Evolutionary conservation across 306 rosid species (phyloP).

Genomic region (Trifolium repens): DNA sequence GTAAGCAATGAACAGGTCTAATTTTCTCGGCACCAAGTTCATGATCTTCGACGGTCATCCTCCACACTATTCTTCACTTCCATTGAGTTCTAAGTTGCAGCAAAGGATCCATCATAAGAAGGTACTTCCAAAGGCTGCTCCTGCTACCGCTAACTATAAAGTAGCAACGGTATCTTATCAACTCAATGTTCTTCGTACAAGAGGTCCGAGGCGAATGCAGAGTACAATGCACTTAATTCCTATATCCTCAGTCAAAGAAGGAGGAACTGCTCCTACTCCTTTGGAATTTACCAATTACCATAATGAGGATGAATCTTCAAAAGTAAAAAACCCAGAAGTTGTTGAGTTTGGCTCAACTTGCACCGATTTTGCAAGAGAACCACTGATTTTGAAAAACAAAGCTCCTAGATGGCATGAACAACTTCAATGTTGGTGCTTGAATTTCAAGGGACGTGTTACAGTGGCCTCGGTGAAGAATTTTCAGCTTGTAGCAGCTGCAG

Average conservation of each 20-base stretch:
- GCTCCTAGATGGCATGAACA: slow-evolving; percentile 98
- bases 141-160: slow-evolving; percentile 51
- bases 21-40: slow-evolving; percentile 93
- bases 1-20: slow-evolving; percentile 66
- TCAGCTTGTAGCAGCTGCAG: slow-evolving; percentile 87
- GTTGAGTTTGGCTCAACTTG: slow-evolving; percentile 48
- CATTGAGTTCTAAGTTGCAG: slow-evolving; percentile 53
- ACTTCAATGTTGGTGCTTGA: slow-evolving; percentile 95
- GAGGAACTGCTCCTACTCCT: slow-evolving; percentile 87
- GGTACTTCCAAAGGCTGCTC: slow-evolving; percentile 60
- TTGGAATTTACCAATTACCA: slow-evolving; percentile 51
- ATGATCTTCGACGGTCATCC: slow-evolving; percentile 65
- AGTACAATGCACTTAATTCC: slow-evolving; percentile 82
- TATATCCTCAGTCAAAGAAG: slow-evolving; percentile 72
- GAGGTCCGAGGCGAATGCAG: slow-evolving; percentile 96
- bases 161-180: slow-evolving; percentile 75
- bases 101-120: slow-evolving; percentile 60
- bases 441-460: slow-evolving; percentile 93
- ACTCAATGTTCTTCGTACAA: slow-evolving; percentile 89
- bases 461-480: slow-evolving; percentile 97
- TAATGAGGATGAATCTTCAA: slow-evolving; percentile 44
- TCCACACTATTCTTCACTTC: slow-evolving; percentile 55
- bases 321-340: slow-evolving; percentile 54
- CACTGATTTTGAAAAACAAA: slow-evolving; percentile 77
- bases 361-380: slow-evolving; percentile 42